phyloP scores from a whole-genome alignment of 768 basidiomycete species.

The Pleurotus salmoneostramineus region DNA sequence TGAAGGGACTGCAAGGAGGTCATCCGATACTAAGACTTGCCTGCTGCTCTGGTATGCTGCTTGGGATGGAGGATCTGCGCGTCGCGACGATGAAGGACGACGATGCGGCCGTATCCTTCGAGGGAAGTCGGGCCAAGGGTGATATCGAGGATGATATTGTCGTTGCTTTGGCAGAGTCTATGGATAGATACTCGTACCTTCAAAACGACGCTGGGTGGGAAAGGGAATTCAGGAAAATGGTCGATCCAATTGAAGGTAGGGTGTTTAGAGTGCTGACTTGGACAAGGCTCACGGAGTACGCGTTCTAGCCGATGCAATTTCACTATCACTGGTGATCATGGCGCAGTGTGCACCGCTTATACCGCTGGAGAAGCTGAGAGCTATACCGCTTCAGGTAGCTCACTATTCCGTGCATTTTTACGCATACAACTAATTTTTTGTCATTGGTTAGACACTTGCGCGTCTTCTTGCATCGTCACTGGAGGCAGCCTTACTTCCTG shows the following conservation, averaged over 20 bases:
- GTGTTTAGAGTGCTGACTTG: not conserved
- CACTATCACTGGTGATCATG: conserved; percentile 50
- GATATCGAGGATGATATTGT: conserved; percentile 62
- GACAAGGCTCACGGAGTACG: not conserved
- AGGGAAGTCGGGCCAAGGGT: conserved; percentile 16
- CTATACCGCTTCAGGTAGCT: conserved; percentile 49
- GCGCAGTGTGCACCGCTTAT: conserved; percentile 60
- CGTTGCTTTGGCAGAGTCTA: conserved; percentile 68
- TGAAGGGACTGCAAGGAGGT: conserved; percentile 64
- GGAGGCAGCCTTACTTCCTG: conserved; percentile 50
- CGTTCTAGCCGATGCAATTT: conserved; percentile 38
- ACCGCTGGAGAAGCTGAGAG: conserved; percentile 49
- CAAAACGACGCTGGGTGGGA: conserved; percentile 49
- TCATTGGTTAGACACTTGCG: conserved; percentile 12
- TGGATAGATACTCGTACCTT: conserved; percentile 48
- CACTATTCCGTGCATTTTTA: too few species aligned
- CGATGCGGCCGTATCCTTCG: conserved; percentile 3
- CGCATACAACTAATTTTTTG: too few species aligned
- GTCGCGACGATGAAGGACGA: conserved; percentile 20
- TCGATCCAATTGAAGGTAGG: conserved; percentile 32
- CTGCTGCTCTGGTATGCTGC: conserved; percentile 58
- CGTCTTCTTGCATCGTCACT: conserved; percentile 40
- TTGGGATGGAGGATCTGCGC: conserved; percentile 58
- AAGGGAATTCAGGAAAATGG: conserved; percentile 56
- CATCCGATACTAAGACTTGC: conserved; percentile 59